Evolutionary conservation across 73 alveolate species (phyloP).

Genomic region (Symbiodinium natans): DNA sequence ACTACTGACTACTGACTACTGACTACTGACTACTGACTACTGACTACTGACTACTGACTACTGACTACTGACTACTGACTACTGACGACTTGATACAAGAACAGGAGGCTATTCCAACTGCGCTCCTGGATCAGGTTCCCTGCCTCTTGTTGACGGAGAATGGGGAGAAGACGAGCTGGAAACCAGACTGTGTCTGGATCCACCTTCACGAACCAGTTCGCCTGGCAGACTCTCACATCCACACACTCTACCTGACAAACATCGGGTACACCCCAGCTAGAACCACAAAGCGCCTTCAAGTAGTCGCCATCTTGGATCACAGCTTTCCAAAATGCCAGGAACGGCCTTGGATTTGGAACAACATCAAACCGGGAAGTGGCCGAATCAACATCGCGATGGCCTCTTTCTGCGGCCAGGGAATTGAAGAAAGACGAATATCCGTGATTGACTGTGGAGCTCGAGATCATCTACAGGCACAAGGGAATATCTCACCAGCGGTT

Average conservation of each 20-base stretch:
- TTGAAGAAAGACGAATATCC: too few species aligned
- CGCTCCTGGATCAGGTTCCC: background rate
- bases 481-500: too few species aligned
- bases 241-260: background rate
- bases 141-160: slow-evolving; percentile 41
- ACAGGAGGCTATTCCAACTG: too few species aligned
- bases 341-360: slow-evolving; percentile 20
- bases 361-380: background rate
- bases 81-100: too few species aligned
- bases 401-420: too few species aligned
- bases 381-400: too few species aligned
- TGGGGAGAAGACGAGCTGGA: slow-evolving; percentile 44
- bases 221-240: background rate
- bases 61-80: too few species aligned
- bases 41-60: too few species aligned
- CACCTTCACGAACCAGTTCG: slow-evolving; percentile 53
- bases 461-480: too few species aligned
- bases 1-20: too few species aligned
- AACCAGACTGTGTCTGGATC: slow-evolving; percentile 91
- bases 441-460: too few species aligned
- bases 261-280: background rate
- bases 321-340: slow-evolving; percentile 72
- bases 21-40: too few species aligned
- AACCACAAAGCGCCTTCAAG: background rate
- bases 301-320: slow-evolving; percentile 60